A percentile compares a stretch with the other conserved stretches of the same genome.
These are phyloP conservation scores for Daldinia sp. DNA, from an alignment of 2,329 filamentous ascomycete species.

Conservation along the genomic window DNA sequence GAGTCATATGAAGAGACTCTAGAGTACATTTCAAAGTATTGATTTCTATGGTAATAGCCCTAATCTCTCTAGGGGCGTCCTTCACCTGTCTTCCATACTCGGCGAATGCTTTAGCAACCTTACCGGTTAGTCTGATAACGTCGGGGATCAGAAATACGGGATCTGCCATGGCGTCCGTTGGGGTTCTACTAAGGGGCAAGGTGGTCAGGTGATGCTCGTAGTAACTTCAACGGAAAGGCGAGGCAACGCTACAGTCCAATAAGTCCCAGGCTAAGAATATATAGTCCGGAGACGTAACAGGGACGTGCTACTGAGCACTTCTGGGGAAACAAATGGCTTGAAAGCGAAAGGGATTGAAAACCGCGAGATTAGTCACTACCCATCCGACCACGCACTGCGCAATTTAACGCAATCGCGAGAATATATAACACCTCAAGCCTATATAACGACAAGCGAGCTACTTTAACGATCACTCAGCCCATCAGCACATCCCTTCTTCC, in stretches of 20 bases:
- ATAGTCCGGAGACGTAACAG: neutral
- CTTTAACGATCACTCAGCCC: neutral
- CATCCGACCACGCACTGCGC: neutral
- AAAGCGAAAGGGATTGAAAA: conserved; percentile 6
- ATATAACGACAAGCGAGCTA: neutral
- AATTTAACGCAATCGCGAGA: neutral
- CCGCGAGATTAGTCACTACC: neutral
- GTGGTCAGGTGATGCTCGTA: neutral
- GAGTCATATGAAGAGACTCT: conserved; percentile 10
- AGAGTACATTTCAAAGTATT: conserved; percentile 15
- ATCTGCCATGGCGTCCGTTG: conserved; percentile 22
- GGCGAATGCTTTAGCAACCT: conserved; percentile 8
- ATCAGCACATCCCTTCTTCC: neutral
- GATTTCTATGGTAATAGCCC: conserved; percentile 10
- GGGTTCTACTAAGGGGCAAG: neutral
- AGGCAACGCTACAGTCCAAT: neutral
- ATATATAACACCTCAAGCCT: neutral
- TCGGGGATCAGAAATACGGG: conserved; percentile 2
- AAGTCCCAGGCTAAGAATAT: neutral
- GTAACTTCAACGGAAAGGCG: neutral
- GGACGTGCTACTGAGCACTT: neutral
- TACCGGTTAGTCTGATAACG: neutral
- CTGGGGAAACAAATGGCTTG: neutral
- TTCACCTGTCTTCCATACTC: conserved; percentile 19
- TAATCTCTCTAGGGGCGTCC: conserved; percentile 14